Evolutionary conservation across 192 early-diverging fungal genomes (phyloP).

Genomic region (Polychytrium aggregatum): DNA sequence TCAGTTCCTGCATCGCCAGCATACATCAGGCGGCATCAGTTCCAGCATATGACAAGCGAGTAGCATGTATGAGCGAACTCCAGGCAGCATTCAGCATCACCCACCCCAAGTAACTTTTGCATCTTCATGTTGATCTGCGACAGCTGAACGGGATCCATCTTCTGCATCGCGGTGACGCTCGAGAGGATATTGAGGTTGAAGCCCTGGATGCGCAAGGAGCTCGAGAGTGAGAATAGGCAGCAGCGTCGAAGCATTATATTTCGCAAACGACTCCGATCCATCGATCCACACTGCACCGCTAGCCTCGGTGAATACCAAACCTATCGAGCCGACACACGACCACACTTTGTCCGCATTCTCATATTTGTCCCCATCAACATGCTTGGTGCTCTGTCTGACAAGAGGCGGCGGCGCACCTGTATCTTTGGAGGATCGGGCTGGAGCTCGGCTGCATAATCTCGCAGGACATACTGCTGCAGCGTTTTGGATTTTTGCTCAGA

Average conservation of each 20-base stretch:
- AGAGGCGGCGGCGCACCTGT: not conserved
- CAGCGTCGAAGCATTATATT: no score
- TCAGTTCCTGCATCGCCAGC: constrained; percentile 21
- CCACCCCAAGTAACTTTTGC: constrained; percentile 45
- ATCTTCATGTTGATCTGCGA: constrained; percentile 45
- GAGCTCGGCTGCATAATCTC: constrained; percentile 27
- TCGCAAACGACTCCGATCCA: no score
- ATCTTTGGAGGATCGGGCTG: constrained; percentile 38
- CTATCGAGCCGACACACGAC: not conserved
- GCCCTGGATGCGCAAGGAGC: no score
- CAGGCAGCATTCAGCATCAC: not conserved
- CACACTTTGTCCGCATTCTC: constrained; percentile 3
- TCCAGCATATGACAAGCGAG: not conserved
- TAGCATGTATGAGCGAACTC: not conserved
- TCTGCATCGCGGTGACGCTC: constrained; percentile 34
- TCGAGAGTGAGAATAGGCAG: no score
- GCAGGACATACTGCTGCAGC: constrained; percentile 36
- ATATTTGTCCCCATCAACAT: no score
- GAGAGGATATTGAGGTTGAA: constrained; percentile 36
- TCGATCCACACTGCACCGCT: no score
- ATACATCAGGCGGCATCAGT: not conserved
- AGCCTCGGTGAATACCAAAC: no score
- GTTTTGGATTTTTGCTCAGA: constrained; percentile 41
- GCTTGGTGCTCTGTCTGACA: no score
- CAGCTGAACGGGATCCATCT: constrained; percentile 34